These are phyloP conservation scores for Calonectria ilicicola DNA, from an alignment of 2,329 filamentous ascomycete genomes.

Conservation along the genomic window DNA sequence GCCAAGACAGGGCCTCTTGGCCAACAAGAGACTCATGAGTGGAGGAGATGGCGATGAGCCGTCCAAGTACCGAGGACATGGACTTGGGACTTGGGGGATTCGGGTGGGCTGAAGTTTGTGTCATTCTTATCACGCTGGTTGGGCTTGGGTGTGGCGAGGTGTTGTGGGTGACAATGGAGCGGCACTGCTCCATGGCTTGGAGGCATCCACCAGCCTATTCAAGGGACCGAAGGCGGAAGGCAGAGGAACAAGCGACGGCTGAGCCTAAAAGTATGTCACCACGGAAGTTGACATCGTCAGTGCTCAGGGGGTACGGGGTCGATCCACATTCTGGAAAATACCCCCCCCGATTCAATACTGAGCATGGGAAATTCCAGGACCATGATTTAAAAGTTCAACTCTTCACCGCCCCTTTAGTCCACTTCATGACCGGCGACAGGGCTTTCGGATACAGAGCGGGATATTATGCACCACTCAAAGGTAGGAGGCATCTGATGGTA, in stretches of 20 bases:
- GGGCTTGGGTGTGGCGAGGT: constrained; percentile 16
- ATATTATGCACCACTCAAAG: constrained; percentile 37
- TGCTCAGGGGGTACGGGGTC: constrained; percentile 32
- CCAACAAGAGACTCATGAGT: constrained; percentile 25
- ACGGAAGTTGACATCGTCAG: constrained; percentile 30
- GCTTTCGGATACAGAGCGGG: constrained; percentile 31
- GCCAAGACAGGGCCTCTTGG: constrained; percentile 21
- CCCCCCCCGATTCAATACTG: constrained; percentile 24
- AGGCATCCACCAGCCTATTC: constrained; percentile 21
- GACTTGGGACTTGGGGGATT: constrained; percentile 40
- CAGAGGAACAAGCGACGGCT: constrained; percentile 15
- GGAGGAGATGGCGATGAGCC: constrained; percentile 31
- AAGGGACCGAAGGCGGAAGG: constrained; percentile 15
- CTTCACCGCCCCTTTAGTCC: constrained; percentile 44
- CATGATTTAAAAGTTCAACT: constrained; percentile 30
- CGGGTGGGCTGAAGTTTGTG: constrained; percentile 29
- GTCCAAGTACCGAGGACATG: constrained; percentile 45
- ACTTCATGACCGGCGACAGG: constrained; percentile 29
- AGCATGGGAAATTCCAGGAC: constrained; percentile 40
- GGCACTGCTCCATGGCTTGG: constrained; percentile 14
- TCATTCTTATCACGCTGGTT: constrained; percentile 18
- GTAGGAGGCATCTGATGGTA: constrained; percentile 36
- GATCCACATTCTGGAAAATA: constrained; percentile 40
- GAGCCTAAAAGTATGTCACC: constrained; percentile 25
- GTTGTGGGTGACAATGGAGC: constrained; percentile 21